A percentile compares a stretch with the other conserved stretches of the same genome.
These are phyloP conservation scores for Phytophthora pinifolia DNA, from an alignment of 352 stramenopile genomes.

Conservation along the genomic window DNA sequence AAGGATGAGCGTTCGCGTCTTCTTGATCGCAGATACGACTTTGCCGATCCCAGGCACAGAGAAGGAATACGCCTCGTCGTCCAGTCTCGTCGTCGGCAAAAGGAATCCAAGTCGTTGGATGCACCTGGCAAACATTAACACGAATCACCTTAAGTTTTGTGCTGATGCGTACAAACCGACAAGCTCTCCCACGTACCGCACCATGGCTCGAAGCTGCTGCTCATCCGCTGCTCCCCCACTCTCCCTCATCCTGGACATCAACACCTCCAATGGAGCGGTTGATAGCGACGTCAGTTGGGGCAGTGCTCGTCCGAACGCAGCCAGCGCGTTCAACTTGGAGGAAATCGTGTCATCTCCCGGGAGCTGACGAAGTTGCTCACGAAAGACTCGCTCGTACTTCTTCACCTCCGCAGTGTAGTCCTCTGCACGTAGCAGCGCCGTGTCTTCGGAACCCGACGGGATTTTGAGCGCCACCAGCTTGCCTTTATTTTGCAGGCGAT, in stretches of 20 bases:
- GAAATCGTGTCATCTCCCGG: constrained; percentile 18
- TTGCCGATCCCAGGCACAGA: constrained; percentile 64
- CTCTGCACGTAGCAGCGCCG: constrained; percentile 30
- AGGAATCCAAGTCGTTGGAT: constrained; percentile 61
- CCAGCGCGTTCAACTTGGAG: constrained; percentile 44
- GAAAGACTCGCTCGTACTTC: constrained; percentile 36
- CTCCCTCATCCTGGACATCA: constrained; percentile 27
- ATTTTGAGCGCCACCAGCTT: constrained; percentile 54
- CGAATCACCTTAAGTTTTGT: not conserved
- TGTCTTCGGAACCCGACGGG: constrained; percentile 42
- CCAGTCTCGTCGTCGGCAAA: constrained; percentile 39
- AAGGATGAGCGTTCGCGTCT: constrained; percentile 45
- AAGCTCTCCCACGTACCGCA: constrained; percentile 28
- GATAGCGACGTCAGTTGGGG: constrained; percentile 32
- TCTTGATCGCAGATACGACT: constrained; percentile 54
- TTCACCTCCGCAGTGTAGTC: constrained; percentile 41
- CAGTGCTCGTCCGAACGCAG: constrained; percentile 33
- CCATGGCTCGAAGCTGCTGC: constrained; percentile 25
- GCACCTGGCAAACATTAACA: constrained; percentile 19
- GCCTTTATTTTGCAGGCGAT: constrained; percentile 40
- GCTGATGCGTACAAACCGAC: not conserved
- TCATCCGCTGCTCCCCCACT: constrained; percentile 4
- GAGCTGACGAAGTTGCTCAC: constrained; percentile 26
- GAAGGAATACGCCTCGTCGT: constrained; percentile 50
- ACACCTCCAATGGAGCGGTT: constrained; percentile 31